Evolutionary conservation across 768 basidiomycete species (phyloP).

Genomic region (Pleurotus tuber-regium): DNA sequence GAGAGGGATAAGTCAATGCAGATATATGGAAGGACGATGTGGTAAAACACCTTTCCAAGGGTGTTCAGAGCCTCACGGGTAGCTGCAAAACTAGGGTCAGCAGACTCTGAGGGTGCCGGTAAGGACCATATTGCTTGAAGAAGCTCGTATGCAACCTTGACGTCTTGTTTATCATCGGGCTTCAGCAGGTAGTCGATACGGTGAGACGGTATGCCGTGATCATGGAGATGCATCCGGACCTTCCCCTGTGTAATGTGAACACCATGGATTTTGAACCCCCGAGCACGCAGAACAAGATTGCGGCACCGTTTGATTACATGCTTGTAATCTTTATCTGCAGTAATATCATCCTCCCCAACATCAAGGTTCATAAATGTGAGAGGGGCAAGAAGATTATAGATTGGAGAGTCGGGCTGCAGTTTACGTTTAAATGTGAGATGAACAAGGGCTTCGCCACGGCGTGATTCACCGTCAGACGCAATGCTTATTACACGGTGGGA

Average conservation of each 20-base stretch:
- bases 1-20: conserved; percentile 24
- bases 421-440: conserved; percentile 19
- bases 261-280: conserved; percentile 21
- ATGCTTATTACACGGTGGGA: conserved; percentile 16
- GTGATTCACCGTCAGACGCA: conserved; percentile 28
- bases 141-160: conserved; percentile 22
- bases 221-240: conserved; percentile 20
- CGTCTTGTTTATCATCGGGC: conserved; percentile 31
- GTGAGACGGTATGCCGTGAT: background rate
- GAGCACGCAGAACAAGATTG: conserved; percentile 23
- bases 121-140: conserved; percentile 25
- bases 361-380: conserved; percentile 25
- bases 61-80: conserved; percentile 20
- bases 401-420: conserved; percentile 18
- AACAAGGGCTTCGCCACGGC: conserved; percentile 23
- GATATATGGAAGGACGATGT: conserved; percentile 28
- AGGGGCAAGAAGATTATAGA: conserved; percentile 20
- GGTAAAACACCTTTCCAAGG: conserved; percentile 19
- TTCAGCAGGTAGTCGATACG: conserved; percentile 21
- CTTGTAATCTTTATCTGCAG: conserved; percentile 32
- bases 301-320: conserved; percentile 31
- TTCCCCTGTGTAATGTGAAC: conserved; percentile 22
- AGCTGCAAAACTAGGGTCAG: conserved; percentile 15
- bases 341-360: conserved; percentile 33
- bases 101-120: conserved; percentile 5